Base-by-base conservation (phyloP, 2,329 filamentous ascomycete species). In the Fusarium hainanense region DNA sequence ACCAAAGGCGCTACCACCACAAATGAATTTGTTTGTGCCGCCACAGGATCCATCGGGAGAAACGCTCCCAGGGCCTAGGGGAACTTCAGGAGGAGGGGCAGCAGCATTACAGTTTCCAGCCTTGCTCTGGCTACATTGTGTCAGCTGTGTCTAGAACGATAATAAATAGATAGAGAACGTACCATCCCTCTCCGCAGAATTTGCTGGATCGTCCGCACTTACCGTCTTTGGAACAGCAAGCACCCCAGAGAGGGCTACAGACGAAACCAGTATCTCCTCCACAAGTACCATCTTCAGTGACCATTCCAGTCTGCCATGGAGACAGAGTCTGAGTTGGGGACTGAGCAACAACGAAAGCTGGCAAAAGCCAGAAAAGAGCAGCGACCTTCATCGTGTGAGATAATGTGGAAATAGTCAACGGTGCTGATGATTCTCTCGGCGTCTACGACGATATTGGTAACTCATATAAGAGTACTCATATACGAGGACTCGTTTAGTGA, bases 121-220 rank as follows among this genome's bases (percentile, higher is more conserved):
- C 13, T 13, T 9, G 10, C 25, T 18, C 25, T 63, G 55, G 1
- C 59, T 63, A 37, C 10, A 0, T 21, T 3, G 1, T 20, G n/a
- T 63, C 0, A 59, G 54, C 6, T 20, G 2, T 20, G 5, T 5
- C 13, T 13, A 12, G 6, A 2, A 23, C 6, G 23, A 16, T 5
- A 1, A 16, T 4, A 6, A 2, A 3, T 3, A 32, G 14, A 8
- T 4, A 0, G 28, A 37, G 5, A 37, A 37, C 49, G 23, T 44
- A 60, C 60, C 60, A 63, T n/a, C 60, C 60, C 2, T 63, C 60
- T 3, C 60, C 60, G 18, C 60, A 63, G n/a, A 40, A 63, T 18
- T 58, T 57, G 28, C 46, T 60, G 3, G 60, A 63, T 23, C 60
- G 56, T 23, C 60, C 60, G 3, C 60, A 63, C 3, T n/a, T 7